A percentile compares a stretch with the other conserved stretches of the same genome.
Evolutionary conservation across 2,329 filamentous ascomycete species (phyloP).

Genomic region (Neofusicoccum umdonicola): DNA sequence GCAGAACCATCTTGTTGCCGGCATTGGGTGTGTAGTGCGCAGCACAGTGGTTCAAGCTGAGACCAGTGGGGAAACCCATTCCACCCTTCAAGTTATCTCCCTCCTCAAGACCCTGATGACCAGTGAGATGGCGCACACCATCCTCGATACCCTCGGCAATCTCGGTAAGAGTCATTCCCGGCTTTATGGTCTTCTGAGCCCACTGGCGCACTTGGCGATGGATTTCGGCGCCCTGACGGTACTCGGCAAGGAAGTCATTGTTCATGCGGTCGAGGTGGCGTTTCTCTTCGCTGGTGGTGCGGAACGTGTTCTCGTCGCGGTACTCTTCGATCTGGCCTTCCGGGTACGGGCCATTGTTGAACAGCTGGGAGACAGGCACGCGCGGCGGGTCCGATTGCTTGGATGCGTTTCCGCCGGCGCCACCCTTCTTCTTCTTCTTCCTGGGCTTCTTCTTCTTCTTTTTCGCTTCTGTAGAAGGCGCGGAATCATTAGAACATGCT

Average conservation of each 20-base stretch:
- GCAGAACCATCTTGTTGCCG: constrained; percentile 72
- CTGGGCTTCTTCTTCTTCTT: constrained; percentile 82
- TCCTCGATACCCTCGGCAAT: constrained; percentile 88
- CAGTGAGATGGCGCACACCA: constrained; percentile 72
- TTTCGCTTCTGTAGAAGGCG: constrained; percentile 56
- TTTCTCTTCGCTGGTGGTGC: constrained; percentile 83
- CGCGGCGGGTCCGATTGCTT: constrained; percentile 79
- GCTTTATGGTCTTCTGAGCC: constrained; percentile 76
- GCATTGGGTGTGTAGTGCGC: constrained; percentile 87
- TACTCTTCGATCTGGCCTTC: constrained; percentile 78
- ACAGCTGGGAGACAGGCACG: constrained; percentile 70
- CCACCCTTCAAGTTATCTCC: constrained; percentile 76
- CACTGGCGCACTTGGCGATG: constrained; percentile 84
- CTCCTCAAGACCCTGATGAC: constrained; percentile 72
- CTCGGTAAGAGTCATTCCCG: constrained; percentile 74
- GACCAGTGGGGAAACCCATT: constrained; percentile 82
- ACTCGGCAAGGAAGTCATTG: constrained; percentile 75
- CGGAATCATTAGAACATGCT: constrained; percentile 16
- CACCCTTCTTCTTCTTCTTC: constrained; percentile 64
- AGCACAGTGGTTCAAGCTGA: constrained; percentile 81
- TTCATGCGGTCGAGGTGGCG: constrained; percentile 78
- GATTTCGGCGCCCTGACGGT: constrained; percentile 82
- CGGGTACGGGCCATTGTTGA: constrained; percentile 70
- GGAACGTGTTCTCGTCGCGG: constrained; percentile 70
- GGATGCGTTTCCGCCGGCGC: constrained; percentile 42